A percentile compares a stretch with the other conserved stretches of the same genome.
Evolutionary conservation across 805 yeast species (phyloP).

Genomic region (Schizosaccharomyces cryophilus): DNA sequence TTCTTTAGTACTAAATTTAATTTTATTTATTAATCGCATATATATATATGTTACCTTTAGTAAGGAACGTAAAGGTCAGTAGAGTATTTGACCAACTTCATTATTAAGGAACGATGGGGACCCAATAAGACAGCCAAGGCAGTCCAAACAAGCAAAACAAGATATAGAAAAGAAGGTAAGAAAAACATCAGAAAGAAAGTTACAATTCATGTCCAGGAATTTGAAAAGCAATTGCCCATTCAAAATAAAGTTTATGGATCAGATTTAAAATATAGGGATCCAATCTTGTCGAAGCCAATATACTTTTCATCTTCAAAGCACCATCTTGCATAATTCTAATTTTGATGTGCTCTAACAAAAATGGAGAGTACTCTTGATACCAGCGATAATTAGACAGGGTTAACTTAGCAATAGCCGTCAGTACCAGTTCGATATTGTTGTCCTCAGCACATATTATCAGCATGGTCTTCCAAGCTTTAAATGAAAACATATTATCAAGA

Average conservation of each 20-base stretch:
- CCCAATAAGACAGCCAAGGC: too few species aligned
- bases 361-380: constrained; percentile 43
- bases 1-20: too few species aligned
- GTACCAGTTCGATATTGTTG: constrained; percentile 21
- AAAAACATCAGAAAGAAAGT: background rate
- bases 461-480: constrained; percentile 51
- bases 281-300: constrained; percentile 41
- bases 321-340: constrained; percentile 8
- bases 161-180: too few species aligned
- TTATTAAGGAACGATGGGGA: too few species aligned
- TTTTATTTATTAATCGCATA: too few species aligned
- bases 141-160: too few species aligned
- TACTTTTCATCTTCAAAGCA: constrained; percentile 17
- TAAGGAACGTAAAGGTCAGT: too few species aligned
- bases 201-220: constrained; percentile 20
- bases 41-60: too few species aligned
- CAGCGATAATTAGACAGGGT: constrained; percentile 97
- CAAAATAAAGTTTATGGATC: constrained; percentile 25
- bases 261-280: constrained; percentile 33
- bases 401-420: constrained; percentile 48
- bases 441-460: constrained; percentile 32
- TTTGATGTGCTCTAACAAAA: constrained; percentile 5
- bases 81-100: too few species aligned
- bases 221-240: constrained; percentile 22
- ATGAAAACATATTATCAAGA: constrained; percentile 49